These are phyloP conservation scores for Lenwebbia sp. DNA, from an alignment of 345 rosid species.

Conservation along the genomic window DNA sequence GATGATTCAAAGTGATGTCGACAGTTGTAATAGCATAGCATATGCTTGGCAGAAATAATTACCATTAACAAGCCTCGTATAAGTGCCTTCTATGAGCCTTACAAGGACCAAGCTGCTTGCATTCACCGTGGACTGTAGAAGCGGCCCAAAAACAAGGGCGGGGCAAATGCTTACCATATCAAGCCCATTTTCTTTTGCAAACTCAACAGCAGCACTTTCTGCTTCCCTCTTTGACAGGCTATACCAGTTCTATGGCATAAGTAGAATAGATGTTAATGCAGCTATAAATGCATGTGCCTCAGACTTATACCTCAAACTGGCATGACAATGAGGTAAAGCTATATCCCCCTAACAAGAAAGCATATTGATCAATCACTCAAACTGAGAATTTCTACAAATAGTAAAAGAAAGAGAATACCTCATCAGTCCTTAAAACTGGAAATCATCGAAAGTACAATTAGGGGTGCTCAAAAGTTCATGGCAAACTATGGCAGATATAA, in stretches of 20 bases:
- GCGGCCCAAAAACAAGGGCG: constrained; percentile 40
- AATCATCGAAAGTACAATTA: neutral
- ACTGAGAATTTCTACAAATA: neutral
- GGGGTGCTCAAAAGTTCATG: neutral
- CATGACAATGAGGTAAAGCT: neutral
- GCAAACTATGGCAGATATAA: neutral
- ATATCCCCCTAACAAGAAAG: neutral
- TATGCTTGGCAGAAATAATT: neutral
- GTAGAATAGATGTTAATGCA: neutral
- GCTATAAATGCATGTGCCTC: neutral
- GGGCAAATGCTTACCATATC: constrained; percentile 53
- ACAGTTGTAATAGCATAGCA: neutral
- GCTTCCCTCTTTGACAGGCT: constrained; percentile 58
- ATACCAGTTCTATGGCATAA: constrained; percentile 48
- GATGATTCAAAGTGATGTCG: neutral
- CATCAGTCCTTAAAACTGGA: neutral
- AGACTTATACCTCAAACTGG: neutral
- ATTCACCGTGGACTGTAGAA: constrained; percentile 37
- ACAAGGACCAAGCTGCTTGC: constrained; percentile 40
- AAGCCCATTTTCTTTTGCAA: constrained; percentile 37
- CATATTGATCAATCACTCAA: neutral
- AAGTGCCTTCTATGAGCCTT: constrained; percentile 45
- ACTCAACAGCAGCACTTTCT: constrained; percentile 51
- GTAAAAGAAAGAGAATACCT: neutral
- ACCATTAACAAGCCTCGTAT: neutral